Percentiles rank a stretch among this genome's conserved stretches.
These are phyloP conservation scores for Sporothrix globosa DNA, from an alignment of 2,329 filamentous ascomycete species.

Conservation along the genomic window DNA sequence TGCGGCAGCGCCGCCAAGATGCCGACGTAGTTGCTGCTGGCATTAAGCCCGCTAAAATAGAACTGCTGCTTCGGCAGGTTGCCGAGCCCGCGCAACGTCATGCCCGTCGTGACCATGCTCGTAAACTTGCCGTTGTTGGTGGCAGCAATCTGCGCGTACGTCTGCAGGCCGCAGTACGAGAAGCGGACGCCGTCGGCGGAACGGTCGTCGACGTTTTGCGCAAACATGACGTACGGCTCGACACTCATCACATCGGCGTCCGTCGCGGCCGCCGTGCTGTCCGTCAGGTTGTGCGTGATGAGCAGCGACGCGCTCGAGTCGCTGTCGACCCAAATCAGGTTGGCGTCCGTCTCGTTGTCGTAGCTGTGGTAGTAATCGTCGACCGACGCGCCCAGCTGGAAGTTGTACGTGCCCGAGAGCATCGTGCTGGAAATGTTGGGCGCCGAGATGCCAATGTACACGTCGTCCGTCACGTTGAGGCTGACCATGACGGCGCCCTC, in stretches of 20 bases:
- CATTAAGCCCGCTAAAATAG: slow-evolving; percentile 74
- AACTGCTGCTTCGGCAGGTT: slow-evolving; percentile 84
- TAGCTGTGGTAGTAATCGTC: slow-evolving; percentile 75
- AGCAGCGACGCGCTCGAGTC: slow-evolving; percentile 79
- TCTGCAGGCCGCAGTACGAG: slow-evolving; percentile 80
- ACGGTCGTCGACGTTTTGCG: slow-evolving; percentile 61
- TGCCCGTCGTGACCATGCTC: slow-evolving; percentile 59
- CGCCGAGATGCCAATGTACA: slow-evolving; percentile 78
- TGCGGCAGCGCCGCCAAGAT: slow-evolving; percentile 74
- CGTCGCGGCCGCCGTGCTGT: slow-evolving; percentile 50
- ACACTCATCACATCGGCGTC: slow-evolving; percentile 59
- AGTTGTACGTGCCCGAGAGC: slow-evolving; percentile 72
- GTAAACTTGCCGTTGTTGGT: slow-evolving; percentile 56
- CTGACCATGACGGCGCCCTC: slow-evolving; percentile 71
- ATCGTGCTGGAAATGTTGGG: slow-evolving; percentile 61
- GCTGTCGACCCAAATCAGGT: slow-evolving; percentile 80
- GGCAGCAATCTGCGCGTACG: slow-evolving; percentile 64
- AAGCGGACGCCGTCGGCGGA: slow-evolving; percentile 70
- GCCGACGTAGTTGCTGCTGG: slow-evolving; percentile 70
- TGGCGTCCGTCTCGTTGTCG: slow-evolving; percentile 54
- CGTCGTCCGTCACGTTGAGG: slow-evolving; percentile 63
- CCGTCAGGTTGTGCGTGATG: slow-evolving; percentile 73
- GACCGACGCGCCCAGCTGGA: slow-evolving; percentile 80
- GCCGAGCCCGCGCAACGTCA: slow-evolving; percentile 69
- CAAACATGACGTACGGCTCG: slow-evolving; percentile 77